Evolutionary conservation across 257 asterid genomes (phyloP).

Genomic region (Nicotiana noctiflora): DNA sequence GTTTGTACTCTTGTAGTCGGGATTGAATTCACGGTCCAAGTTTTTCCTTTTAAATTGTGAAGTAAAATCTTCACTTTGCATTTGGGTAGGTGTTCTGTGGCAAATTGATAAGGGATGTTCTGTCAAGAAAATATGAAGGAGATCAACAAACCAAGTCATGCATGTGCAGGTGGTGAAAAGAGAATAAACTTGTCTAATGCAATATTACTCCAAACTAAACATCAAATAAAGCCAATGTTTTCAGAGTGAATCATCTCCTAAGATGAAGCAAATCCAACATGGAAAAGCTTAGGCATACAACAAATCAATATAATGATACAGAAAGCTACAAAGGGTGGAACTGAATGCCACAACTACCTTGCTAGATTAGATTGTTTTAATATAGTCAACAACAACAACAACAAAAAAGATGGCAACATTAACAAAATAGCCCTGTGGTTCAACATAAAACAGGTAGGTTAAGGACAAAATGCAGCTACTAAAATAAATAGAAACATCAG

Average conservation of each 20-base stretch:
- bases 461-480: neutral
- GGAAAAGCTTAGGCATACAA: neutral
- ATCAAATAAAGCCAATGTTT: conserved; percentile 1
- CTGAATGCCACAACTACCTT: neutral
- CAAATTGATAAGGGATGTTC: conserved; percentile 89
- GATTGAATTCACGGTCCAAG: conserved; percentile 82
- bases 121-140: conserved; percentile 28
- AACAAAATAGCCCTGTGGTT: neutral
- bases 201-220: neutral
- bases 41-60: conserved; percentile 63
- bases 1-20: conserved; percentile 86
- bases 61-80: conserved; percentile 79
- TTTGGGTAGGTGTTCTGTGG: conserved; percentile 73
- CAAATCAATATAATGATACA: neutral
- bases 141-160: conserved; percentile 8
- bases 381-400: neutral
- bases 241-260: neutral
- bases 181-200: neutral
- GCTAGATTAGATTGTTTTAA: neutral
- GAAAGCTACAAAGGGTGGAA: neutral
- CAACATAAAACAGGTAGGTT: neutral
- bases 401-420: neutral
- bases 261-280: neutral
- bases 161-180: neutral
- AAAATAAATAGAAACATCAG: neutral